Evolutionary conservation across 75 land plant genomes (phyloP).

Genomic region (Isoetes taiwanensis): DNA sequence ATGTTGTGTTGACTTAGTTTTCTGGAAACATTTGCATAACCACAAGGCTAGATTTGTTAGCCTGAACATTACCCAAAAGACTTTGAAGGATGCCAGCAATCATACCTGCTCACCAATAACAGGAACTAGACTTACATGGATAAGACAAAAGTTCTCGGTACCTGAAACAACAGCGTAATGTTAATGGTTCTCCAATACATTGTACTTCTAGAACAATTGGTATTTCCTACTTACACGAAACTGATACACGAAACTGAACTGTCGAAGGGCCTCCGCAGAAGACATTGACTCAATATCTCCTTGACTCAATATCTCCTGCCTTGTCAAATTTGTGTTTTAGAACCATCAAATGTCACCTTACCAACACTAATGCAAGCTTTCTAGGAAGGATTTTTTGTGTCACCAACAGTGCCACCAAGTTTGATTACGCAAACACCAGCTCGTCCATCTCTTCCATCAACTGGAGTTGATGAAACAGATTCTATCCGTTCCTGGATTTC

Average conservation of each 20-base stretch:
- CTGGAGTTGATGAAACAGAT: constrained; percentile 52
- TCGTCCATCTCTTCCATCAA: constrained; percentile 67
- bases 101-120: constrained; percentile 95
- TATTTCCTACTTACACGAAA: constrained; percentile 63
- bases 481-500: constrained; percentile 81
- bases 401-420: constrained; percentile 84
- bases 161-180: constrained; percentile 47
- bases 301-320: no score
- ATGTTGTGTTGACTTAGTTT: constrained; percentile 97
- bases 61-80: no score
- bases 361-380: no score
- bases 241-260: no score
- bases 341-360: no score
- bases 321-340: no score
- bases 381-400: no score
- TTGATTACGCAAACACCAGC: constrained; percentile 93
- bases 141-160: constrained; percentile 69
- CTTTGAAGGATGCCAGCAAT: no score
- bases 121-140: constrained; percentile 93
- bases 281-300: constrained; percentile 99
- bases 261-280: constrained; percentile 81
- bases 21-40: constrained; percentile 51
- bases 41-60: no score
- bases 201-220: no score
- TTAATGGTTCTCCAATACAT: no score